Conservation (phyloP, 1,139 yeast species). For the Zhuliangozyma parablackwelliae region DNA sequence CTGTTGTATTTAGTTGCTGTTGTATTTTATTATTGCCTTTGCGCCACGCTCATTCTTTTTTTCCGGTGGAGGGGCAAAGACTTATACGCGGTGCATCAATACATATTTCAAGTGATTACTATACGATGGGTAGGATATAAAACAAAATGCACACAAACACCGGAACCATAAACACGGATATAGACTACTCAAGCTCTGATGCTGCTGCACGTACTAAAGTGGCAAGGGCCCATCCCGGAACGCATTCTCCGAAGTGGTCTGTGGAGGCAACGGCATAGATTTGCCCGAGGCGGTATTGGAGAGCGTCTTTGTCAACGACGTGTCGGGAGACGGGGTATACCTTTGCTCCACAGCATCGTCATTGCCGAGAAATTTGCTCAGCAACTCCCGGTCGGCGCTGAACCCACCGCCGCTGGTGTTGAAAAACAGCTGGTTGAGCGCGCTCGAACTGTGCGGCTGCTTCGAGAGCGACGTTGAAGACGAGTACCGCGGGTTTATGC, state of each 20-base stretch:
- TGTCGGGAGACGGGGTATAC: slow-evolving; percentile 8
- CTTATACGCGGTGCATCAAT: no score
- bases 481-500: slow-evolving; percentile 34
- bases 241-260: slow-evolving; percentile 43
- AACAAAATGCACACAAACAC: no score
- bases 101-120: no score
- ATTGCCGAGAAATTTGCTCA: neutral
- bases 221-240: slow-evolving; percentile 13
- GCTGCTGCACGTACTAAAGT: no score
- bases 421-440: slow-evolving; percentile 33
- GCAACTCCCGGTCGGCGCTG: no score
- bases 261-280: slow-evolving; percentile 39
- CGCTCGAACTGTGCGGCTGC: slow-evolving; percentile 40
- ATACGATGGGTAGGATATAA: no score
- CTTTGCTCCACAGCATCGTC: neutral
- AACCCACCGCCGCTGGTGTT: slow-evolving; percentile 7
- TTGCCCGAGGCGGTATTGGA: slow-evolving; percentile 21
- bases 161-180: no score
- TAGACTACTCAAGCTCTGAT: no score
- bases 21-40: no score
- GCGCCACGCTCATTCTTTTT: no score
- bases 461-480: slow-evolving; percentile 29
- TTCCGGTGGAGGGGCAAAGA: no score
- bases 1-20: no score
- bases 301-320: slow-evolving; percentile 11